Conservation (phyloP, 768 basidiomycete genomes). For the Suillus brevipes region DNA sequence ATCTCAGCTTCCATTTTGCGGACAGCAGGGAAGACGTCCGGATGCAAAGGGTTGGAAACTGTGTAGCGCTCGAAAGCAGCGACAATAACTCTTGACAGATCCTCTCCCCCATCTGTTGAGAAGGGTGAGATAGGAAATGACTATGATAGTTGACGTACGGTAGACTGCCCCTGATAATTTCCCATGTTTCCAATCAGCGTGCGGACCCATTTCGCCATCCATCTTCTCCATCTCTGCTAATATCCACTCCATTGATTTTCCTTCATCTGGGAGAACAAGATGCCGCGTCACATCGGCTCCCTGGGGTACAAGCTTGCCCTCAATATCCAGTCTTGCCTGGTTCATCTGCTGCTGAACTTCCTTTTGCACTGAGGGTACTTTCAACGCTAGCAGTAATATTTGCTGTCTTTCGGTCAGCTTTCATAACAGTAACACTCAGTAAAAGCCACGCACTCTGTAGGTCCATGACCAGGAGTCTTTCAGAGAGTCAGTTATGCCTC, state of each 20-base stretch:
- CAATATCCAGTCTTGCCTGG: conserved; percentile 64
- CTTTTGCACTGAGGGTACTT: conserved; percentile 57
- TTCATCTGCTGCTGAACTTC: conserved; percentile 65
- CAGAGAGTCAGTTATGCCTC: conserved; percentile 32
- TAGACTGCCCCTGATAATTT: conserved; percentile 87
- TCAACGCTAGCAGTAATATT: conserved; percentile 55
- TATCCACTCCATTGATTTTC: conserved; percentile 73
- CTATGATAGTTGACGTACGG: conserved; percentile 49
- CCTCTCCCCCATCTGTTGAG: conserved; percentile 76
- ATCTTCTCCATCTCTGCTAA: conserved; percentile 76
- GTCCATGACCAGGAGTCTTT: conserved; percentile 30
- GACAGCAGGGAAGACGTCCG: conserved; percentile 88
- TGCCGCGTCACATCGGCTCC: conserved; percentile 64
- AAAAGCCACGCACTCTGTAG: conserved; percentile 22
- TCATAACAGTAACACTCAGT: background rate
- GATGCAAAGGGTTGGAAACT: conserved; percentile 88
- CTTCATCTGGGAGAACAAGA: conserved; percentile 62
- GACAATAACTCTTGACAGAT: conserved; percentile 74
- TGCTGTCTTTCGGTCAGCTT: conserved; percentile 36
- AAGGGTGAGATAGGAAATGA: background rate
- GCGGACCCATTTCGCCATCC: conserved; percentile 54
- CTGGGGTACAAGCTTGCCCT: conserved; percentile 65
- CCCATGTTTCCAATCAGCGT: conserved; percentile 63
- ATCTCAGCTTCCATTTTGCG: conserved; percentile 98
- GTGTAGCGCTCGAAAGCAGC: conserved; percentile 81